Base-by-base conservation (phyloP, 208 protist species). In the Trypanosoma vivax region DNA sequence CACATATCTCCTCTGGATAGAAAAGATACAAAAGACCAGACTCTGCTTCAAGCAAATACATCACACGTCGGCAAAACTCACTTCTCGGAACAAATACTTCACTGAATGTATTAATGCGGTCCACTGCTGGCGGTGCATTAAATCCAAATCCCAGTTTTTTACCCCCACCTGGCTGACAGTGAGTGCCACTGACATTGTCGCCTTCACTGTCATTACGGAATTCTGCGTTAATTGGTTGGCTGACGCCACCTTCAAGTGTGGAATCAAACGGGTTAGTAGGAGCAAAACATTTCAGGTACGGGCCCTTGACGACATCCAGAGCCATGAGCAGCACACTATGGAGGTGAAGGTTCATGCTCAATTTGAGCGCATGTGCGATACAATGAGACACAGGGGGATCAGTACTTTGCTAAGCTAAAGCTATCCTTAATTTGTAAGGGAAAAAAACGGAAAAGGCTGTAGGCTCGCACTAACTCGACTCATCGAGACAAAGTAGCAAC, bases 1-100 rank as follows among this genome's bases (percentile, higher is more conserved):
- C 86, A 0, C 82, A 61, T 37, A 94, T 86, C 42, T 94, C 82
- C 48, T 89, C 79, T 2, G 82, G 71, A 55, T 89, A 88, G 56
- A 89, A 90, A 24, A 94, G 66, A 48, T 79, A 84, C 27, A 90
- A 69, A 21, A 73, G 55, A 30, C 76, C 78, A 5, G 72, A 77
- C 40, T 89, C 77, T 10, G 86, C 82, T 9, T 70, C 70, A 52
- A 85, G 70, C 1, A 88, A 55, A 70, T 67, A 86, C 50, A 88
- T 55, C 6, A 89, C 75, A 19, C 83, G 77, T 29, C 72, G 73
- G 31, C 80, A 85, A 41, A 90, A 89, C 69, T 94, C 86, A 13
- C 70, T 66, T 13, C 80, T 70, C 0, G 86, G 86, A 2, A 94
- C 67, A 49, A 94, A 88, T 13, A 94, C 62, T 52, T 93, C 80